phyloP scores from a whole-genome alignment of 1,139 yeast species.

The Blastobotrys illinoisensis region DNA sequence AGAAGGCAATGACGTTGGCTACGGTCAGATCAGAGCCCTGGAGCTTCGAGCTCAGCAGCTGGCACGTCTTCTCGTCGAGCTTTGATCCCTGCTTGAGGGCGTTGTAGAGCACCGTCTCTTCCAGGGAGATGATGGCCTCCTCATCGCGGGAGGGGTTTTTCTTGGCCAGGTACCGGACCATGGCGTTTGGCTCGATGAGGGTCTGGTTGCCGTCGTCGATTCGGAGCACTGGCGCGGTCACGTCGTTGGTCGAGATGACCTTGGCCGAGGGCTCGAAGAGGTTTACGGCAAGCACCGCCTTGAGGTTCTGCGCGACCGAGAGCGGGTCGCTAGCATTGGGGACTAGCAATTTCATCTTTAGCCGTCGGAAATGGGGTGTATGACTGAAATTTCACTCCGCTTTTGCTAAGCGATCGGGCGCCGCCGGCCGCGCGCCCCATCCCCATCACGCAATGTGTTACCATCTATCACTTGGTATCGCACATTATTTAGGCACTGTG shows the following conservation, averaged over 20 bases:
- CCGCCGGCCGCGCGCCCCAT: not conserved
- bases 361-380: not conserved
- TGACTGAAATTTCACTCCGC: not conserved
- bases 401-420: not conserved
- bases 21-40: slow-evolving; percentile 19
- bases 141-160: slow-evolving; percentile 16
- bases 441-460: no score
- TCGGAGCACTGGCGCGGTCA: slow-evolving; percentile 7
- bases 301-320: slow-evolving; percentile 20
- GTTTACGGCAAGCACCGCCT: slow-evolving; percentile 20
- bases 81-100: slow-evolving; percentile 25
- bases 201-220: slow-evolving; percentile 13
- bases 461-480: no score
- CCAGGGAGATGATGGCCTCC: slow-evolving; percentile 20
- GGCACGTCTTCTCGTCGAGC: slow-evolving; percentile 21
- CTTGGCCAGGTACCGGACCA: slow-evolving; percentile 45
- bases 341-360: slow-evolving; percentile 14
- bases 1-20: slow-evolving; percentile 27
- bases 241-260: slow-evolving; percentile 4
- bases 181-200: slow-evolving; percentile 74
- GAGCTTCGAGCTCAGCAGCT: slow-evolving; percentile 11
- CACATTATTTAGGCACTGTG: no score
- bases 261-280: slow-evolving; percentile 14
- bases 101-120: slow-evolving; percentile 24
- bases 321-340: slow-evolving; percentile 20